Conservation (phyloP, 805 yeast species). For the Saturnispora sekii region DNA sequence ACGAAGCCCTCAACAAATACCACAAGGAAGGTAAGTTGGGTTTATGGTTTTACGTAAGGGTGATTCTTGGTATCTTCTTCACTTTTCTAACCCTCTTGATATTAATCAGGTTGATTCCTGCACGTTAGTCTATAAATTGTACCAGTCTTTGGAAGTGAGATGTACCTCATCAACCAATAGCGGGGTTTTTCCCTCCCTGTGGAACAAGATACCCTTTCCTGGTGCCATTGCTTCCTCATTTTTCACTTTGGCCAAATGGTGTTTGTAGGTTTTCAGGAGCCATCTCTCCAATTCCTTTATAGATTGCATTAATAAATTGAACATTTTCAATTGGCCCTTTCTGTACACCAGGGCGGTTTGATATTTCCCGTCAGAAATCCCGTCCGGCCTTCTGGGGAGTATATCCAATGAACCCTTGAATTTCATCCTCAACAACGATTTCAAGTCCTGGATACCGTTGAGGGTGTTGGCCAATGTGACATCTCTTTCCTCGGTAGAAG, state of each 20-base stretch:
- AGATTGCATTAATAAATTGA: slow-evolving; percentile 28
- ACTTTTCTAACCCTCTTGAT: slow-evolving; percentile 21
- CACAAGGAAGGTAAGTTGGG: slow-evolving; percentile 27
- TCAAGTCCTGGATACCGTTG: slow-evolving; percentile 52
- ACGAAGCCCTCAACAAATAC: slow-evolving; percentile 20
- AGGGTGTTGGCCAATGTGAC: slow-evolving; percentile 43
- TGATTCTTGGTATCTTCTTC: slow-evolving; percentile 17
- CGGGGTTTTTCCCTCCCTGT: slow-evolving; percentile 3
- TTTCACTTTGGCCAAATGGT: slow-evolving; percentile 18
- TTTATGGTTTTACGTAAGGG: slow-evolving; percentile 25
- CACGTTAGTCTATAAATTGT: slow-evolving; percentile 25
- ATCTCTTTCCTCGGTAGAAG: slow-evolving; percentile 22
- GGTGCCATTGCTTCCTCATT: slow-evolving; percentile 8
- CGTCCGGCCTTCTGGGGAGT: slow-evolving; percentile 5
- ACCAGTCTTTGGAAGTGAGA: slow-evolving; percentile 1
- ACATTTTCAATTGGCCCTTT: slow-evolving; percentile 32
- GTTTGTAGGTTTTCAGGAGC: slow-evolving; percentile 26
- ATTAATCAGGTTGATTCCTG: slow-evolving; percentile 25
- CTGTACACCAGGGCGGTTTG: slow-evolving; percentile 28
- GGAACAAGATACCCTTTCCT: neutral
- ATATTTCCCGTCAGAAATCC: slow-evolving; percentile 10
- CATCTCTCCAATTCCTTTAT: slow-evolving; percentile 36
- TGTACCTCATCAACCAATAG: neutral
- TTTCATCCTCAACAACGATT: slow-evolving; percentile 45
- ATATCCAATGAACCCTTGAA: slow-evolving; percentile 19